Conservation (phyloP, 2,329 filamentous ascomycete species). For the Aspergillus brunneoviolaceus region DNA sequence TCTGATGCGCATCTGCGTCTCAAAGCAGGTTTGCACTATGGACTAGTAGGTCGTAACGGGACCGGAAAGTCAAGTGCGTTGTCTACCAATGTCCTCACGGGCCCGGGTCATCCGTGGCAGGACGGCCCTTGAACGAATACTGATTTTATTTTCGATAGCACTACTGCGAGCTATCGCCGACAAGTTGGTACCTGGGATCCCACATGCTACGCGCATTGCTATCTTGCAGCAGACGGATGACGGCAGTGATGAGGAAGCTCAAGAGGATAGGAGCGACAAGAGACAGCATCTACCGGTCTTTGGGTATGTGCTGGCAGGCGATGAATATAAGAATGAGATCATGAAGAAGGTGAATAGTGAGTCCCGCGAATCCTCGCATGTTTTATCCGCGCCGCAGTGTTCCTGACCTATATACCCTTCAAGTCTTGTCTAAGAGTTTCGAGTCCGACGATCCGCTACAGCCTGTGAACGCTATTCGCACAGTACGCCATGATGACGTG, state of each 20-base stretch:
- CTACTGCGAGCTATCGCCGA: constrained; percentile 73
- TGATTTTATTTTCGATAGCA: constrained; percentile 49
- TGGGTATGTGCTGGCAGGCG: constrained; percentile 63
- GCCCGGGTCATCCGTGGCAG: too few species aligned
- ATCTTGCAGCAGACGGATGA: constrained; percentile 67
- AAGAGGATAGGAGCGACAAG: constrained; percentile 7
- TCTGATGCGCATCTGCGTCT: constrained; percentile 68
- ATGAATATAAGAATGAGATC: constrained; percentile 52
- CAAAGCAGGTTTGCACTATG: constrained; percentile 73
- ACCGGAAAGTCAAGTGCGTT: constrained; percentile 73
- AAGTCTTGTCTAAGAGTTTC: constrained; percentile 60
- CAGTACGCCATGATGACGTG: constrained; percentile 62
- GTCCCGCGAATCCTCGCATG: constrained; percentile 12
- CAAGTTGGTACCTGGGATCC: constrained; percentile 74
- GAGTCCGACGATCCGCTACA: constrained; percentile 58
- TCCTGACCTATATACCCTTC: too few species aligned
- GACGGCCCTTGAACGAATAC: background rate
- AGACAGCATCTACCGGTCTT: constrained; percentile 53
- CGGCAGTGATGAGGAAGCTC: background rate
- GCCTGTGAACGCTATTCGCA: constrained; percentile 61
- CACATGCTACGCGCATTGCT: constrained; percentile 63
- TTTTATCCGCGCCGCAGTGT: background rate
- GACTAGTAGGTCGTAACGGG: constrained; percentile 76
- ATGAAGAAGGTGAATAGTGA: constrained; percentile 62
- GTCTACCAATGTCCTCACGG: background rate